Evolutionary conservation across 2,329 filamentous ascomycete genomes (phyloP), one percentile per base, ranked within the genome.

Genomic region (Penicillium brevicompactum): DNA sequence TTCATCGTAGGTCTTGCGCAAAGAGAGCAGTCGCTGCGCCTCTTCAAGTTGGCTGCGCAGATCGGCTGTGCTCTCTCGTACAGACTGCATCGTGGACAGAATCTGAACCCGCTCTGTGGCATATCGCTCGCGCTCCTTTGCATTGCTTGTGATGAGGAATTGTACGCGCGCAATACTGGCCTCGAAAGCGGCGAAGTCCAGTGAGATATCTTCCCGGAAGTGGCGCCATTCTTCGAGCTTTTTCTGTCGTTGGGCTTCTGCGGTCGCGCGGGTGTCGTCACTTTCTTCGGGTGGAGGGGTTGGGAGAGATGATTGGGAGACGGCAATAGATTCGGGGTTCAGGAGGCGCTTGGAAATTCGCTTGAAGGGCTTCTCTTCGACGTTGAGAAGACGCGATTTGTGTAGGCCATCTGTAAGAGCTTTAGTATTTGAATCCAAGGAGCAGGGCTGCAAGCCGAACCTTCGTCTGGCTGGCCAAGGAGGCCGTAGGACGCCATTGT

Each of bases 351-450:
- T 92, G 21, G 90, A 90, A 56, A 97, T 86, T 57, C 92, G 88
- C 73, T 91, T 91, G 79, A 96, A 97, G 0, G 92, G 91, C 55
- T 92, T 92, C 70, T 96, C 91, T 79, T 97, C 93, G 58, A 97
- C 88, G 60, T 90, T 90, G 37, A 97, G 84, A 4, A 97, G 88
- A 41, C 93, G 90, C 30, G 84, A 84, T 69, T 92, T 93, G 79
- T 97, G 93, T 37, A 97, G 87, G 60, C 91, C 87, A 72, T 91
- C 88, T 87, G 65, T 41, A 54, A 45, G 7, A 53, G 22, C 32
- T 58, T 69, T 59, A 67, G 63, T 47, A 50, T 53, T 55, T 57
- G 56, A 14, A 38, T 46, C 46, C 24, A 58, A 47, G 46, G 45
- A 24, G 47, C 37, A 21, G 47, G 45, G 54, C 46, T 51, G 42